Percentiles rank a stretch among this genome's conserved stretches.
Conservation (phyloP, 1,284 basidiomycete species). For the Marasmius fiardii region DNA sequence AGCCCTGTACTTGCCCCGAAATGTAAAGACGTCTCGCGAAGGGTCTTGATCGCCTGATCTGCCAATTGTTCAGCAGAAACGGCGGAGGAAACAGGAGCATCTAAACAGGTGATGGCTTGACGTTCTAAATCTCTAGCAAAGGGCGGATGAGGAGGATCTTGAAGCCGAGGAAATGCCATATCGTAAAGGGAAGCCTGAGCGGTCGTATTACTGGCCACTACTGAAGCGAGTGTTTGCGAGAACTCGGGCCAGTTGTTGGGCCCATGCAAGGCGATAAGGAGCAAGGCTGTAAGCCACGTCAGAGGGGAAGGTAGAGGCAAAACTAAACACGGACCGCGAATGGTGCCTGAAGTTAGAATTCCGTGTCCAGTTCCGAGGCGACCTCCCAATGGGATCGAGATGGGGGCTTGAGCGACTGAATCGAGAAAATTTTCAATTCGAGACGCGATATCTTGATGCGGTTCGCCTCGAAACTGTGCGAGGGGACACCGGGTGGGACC, state of each 20-base stretch:
- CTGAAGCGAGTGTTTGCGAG: slow-evolving; percentile 14
- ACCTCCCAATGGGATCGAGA: slow-evolving; percentile 25
- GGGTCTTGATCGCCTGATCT: slow-evolving; percentile 16
- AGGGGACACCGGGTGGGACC: slow-evolving; percentile 29
- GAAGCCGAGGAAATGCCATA: background rate
- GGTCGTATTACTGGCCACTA: slow-evolving; percentile 20
- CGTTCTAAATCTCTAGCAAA: slow-evolving; percentile 13
- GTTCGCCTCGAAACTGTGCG: slow-evolving; percentile 20
- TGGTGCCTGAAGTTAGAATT: slow-evolving; percentile 31
- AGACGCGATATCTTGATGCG: slow-evolving; percentile 22
- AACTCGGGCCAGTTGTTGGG: slow-evolving; percentile 10
- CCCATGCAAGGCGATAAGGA: slow-evolving; percentile 13
- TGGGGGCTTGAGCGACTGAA: slow-evolving; percentile 25
- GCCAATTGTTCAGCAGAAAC: slow-evolving; percentile 19
- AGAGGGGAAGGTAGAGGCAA: background rate
- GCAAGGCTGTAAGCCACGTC: slow-evolving; percentile 3
- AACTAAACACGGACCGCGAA: slow-evolving; percentile 21
- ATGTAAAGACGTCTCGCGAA: slow-evolving; percentile 18
- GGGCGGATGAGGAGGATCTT: background rate
- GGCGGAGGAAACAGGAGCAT: slow-evolving; percentile 16
- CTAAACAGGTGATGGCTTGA: slow-evolving; percentile 21
- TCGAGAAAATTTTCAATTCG: slow-evolving; percentile 33
- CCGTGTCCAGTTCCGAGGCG: slow-evolving; percentile 29
- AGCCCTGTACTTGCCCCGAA: slow-evolving; percentile 20
- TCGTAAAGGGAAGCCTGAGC: slow-evolving; percentile 15